These are phyloP conservation scores for Eucalyptus cloeziana DNA, from an alignment of 345 rosid species.

Conservation along the genomic window DNA sequence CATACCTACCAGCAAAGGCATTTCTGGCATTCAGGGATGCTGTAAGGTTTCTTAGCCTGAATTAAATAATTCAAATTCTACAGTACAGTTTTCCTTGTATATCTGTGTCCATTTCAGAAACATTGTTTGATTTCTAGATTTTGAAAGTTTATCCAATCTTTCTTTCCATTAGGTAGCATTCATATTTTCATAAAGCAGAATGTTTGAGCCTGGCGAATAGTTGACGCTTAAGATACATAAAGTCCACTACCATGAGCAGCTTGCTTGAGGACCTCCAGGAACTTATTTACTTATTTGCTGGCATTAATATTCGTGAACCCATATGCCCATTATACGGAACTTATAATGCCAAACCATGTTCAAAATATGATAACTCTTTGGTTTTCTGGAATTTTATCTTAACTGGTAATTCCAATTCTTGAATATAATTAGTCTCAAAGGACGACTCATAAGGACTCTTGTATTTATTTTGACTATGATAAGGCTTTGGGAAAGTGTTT, in stretches of 20 bases:
- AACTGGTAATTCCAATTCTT: background rate
- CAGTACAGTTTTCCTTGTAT: background rate
- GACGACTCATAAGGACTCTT: background rate
- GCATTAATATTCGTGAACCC: background rate
- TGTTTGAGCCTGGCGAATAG: background rate
- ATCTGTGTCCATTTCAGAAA: background rate
- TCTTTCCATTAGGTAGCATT: background rate
- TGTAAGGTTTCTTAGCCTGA: slow-evolving; percentile 25
- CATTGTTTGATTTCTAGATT: background rate
- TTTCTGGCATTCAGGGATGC: slow-evolving; percentile 66
- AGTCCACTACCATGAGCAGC: background rate
- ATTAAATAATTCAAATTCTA: background rate
- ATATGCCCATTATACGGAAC: background rate
- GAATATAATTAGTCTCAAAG: background rate
- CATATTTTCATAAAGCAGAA: background rate
- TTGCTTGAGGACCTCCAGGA: background rate
- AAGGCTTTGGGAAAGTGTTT: background rate
- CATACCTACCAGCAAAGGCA: slow-evolving; percentile 75
- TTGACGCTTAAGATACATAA: background rate
- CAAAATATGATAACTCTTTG: background rate
- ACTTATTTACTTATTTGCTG: background rate
- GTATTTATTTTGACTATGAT: background rate
- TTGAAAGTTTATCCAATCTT: background rate
- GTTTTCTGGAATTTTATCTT: background rate
- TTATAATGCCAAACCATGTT: background rate